Evolutionary conservation across 2,329 filamentous ascomycete genomes (phyloP).

Genomic region (Dothistroma septosporum): DNA sequence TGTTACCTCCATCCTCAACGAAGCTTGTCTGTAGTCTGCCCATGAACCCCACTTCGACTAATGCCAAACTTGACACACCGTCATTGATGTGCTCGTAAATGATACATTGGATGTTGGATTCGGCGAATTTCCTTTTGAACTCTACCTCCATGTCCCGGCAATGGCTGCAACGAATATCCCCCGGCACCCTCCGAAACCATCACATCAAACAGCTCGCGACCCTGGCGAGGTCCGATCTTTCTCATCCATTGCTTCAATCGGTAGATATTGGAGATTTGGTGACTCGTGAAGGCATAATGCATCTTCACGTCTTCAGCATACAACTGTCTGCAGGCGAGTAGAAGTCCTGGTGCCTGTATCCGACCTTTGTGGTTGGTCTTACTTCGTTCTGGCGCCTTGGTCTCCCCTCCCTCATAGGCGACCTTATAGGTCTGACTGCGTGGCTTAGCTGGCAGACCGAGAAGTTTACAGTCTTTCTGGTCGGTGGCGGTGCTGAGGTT

Average conservation of each 20-base stretch:
- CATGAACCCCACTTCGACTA: too few relatives aligned
- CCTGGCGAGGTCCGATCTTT: neutral
- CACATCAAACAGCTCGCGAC: neutral
- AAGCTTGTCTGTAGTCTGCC: too few relatives aligned
- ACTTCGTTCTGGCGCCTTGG: neutral
- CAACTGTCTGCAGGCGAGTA: constrained; percentile 12
- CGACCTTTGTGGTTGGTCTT: neutral
- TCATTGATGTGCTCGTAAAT: too few relatives aligned
- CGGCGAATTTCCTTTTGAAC: too few relatives aligned
- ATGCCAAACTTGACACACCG: too few relatives aligned
- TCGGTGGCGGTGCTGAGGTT: neutral
- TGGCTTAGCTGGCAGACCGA: neutral
- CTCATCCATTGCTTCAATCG: neutral
- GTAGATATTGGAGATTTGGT: neutral
- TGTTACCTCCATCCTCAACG: too few relatives aligned
- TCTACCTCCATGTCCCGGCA: neutral
- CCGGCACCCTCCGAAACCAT: too few relatives aligned
- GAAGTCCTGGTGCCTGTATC: constrained; percentile 5
- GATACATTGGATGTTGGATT: too few relatives aligned
- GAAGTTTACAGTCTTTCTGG: neutral
- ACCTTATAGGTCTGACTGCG: neutral
- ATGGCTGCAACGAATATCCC: neutral
- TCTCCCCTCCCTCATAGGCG: neutral
- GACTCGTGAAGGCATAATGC: constrained; percentile 11
- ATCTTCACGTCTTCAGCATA: constrained; percentile 12